These are phyloP conservation scores for Podospora conica DNA, from an alignment of 495 filamentous ascomycete genomes.

Conservation along the genomic window DNA sequence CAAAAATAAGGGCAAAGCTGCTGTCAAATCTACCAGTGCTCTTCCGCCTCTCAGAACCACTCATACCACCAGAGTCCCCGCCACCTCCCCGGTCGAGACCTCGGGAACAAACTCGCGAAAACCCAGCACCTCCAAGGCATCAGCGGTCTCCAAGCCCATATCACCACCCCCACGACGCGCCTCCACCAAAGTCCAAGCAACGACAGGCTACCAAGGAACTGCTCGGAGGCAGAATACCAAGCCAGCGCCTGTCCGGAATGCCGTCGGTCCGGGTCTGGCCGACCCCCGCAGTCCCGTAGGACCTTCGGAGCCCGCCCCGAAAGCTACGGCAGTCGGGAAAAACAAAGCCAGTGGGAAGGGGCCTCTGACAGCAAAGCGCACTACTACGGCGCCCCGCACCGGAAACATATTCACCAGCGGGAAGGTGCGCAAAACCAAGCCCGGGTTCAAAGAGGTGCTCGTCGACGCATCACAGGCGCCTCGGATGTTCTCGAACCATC, in stretches of 20 bases:
- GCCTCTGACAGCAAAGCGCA: slow-evolving; percentile 14
- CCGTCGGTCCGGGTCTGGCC: not conserved
- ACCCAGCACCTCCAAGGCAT: not conserved
- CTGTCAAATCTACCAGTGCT: not conserved
- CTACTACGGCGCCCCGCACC: slow-evolving; percentile 5
- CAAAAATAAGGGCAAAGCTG: not conserved
- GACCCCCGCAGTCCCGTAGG: not conserved
- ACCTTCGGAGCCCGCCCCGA: not conserved
- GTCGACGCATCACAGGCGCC: slow-evolving; percentile 29
- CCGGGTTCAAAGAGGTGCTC: slow-evolving; percentile 23
- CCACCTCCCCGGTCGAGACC: not conserved
- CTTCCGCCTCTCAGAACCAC: not conserved
- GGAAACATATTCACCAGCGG: slow-evolving; percentile 28
- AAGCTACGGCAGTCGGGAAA: not conserved
- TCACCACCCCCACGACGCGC: not conserved
- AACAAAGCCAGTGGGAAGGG: not conserved
- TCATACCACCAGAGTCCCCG: not conserved
- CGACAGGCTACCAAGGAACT: slow-evolving; percentile 29
- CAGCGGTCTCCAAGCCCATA: not conserved
- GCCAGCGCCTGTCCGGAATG: not conserved
- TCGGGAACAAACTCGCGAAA: not conserved
- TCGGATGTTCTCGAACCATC: slow-evolving; percentile 24
- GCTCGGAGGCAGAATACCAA: slow-evolving; percentile 15
- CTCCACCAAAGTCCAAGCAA: slow-evolving; percentile 2
- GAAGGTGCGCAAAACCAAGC: slow-evolving; percentile 16